Conservation (phyloP, 2,329 filamentous ascomycete genomes). For the Fusarium sp. region DNA sequence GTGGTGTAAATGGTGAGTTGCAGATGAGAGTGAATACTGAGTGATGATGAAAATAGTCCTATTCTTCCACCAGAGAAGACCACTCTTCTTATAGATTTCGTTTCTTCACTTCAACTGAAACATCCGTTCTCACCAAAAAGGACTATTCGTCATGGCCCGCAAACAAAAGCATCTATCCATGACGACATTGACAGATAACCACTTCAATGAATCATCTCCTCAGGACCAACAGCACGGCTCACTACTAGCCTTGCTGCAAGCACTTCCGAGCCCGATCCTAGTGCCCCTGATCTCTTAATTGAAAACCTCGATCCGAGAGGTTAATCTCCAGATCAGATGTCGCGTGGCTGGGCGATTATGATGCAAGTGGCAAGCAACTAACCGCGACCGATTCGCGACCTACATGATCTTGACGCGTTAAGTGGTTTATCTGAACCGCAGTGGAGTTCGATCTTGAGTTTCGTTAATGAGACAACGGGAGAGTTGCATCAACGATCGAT, state of each 20-base stretch:
- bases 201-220: conserved; percentile 35
- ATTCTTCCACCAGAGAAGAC: neutral
- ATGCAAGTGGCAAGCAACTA: conserved; percentile 14
- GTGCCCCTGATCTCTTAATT: neutral
- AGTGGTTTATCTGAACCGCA: neutral
- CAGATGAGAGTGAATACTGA: neutral
- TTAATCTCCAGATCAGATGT: conserved; percentile 14
- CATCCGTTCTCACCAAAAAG: neutral
- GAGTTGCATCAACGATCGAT: conserved; percentile 14
- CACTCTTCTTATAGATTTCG: conserved; percentile 17
- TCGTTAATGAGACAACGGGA: conserved; percentile 14
- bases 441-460: conserved; percentile 4
- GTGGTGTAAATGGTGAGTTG: neutral
- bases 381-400: neutral
- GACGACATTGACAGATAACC: conserved; percentile 35
- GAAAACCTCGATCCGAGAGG: conserved; percentile 13
- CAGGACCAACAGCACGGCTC: conserved; percentile 3
- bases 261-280: conserved; percentile 14
- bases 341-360: conserved; percentile 21
- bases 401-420: neutral
- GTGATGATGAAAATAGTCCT: neutral
- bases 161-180: conserved; percentile 24
- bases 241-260: conserved; percentile 8
- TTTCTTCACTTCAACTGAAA: neutral
- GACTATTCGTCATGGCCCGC: conserved; percentile 19